Evolutionary conservation across 1,284 basidiomycete genomes (phyloP).

Genomic region (Trichosporon coremiiforme): DNA sequence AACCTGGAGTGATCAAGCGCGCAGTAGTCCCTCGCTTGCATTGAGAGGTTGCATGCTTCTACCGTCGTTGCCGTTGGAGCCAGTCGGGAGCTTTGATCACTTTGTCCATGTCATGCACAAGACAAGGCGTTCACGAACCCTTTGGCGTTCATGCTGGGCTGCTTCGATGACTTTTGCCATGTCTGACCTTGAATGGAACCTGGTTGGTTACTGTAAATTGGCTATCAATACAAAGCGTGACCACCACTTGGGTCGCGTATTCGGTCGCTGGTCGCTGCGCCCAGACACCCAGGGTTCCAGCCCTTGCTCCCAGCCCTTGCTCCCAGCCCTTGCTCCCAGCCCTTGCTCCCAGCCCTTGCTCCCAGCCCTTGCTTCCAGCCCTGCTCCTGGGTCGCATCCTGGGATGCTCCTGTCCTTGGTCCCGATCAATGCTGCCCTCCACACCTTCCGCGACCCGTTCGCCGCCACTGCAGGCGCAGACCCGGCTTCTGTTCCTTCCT

Average conservation of each 20-base stretch:
- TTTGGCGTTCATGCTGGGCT: no score
- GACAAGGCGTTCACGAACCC: no score
- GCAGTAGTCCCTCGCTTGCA: neutral
- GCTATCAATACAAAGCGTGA: neutral
- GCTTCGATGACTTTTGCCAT: no score
- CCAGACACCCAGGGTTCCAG: neutral
- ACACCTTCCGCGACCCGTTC: neutral
- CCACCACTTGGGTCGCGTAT: no score
- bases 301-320: neutral
- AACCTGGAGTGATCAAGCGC: no score
- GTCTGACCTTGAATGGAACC: conserved; percentile 5
- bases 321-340: no score
- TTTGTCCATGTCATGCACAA: no score
- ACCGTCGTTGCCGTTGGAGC: no score
- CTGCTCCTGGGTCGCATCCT: neutral
- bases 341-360: no score
- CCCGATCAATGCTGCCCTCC: conserved; percentile 6
- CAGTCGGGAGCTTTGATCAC: no score
- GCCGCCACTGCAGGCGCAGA: neutral
- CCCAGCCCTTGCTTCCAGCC: no score
- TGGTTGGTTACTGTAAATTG: neutral
- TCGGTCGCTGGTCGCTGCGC: conserved; percentile 6
- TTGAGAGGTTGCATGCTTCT: neutral
- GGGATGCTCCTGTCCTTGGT: neutral
- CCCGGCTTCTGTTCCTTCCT: no score